A percentile compares a stretch with the other conserved stretches of the same genome.
Evolutionary conservation across 805 yeast genomes (phyloP).

Genomic region (Ogataea glucozyma): DNA sequence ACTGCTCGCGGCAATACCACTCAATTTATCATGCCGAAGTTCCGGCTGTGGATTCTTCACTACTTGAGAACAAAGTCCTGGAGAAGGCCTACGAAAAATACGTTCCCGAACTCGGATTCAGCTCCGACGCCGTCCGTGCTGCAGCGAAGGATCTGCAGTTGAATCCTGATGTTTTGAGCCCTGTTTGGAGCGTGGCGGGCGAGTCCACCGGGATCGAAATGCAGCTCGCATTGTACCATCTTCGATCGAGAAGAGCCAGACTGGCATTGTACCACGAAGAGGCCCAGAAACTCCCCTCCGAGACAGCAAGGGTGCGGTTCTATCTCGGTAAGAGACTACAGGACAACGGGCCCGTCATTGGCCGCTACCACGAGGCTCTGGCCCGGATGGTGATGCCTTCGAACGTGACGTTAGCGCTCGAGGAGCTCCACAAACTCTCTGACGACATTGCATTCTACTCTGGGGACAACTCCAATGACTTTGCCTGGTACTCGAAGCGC

Average conservation of each 20-base stretch:
- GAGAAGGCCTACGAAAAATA: slow-evolving; percentile 31
- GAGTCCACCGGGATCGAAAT: slow-evolving; percentile 35
- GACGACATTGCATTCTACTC: slow-evolving; percentile 84
- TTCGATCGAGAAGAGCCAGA: slow-evolving; percentile 43
- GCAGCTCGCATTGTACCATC: slow-evolving; percentile 48
- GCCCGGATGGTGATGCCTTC: slow-evolving; percentile 65
- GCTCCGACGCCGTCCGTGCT: slow-evolving; percentile 39
- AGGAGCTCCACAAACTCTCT: slow-evolving; percentile 69
- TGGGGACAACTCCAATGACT: slow-evolving; percentile 77
- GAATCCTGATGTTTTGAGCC: slow-evolving; percentile 43
- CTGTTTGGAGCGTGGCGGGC: slow-evolving; percentile 40
- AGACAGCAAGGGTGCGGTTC: slow-evolving; percentile 27
- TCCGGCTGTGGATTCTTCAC: slow-evolving; percentile 32
- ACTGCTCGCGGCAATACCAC: slow-evolving; percentile 35
- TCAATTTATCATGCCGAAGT: slow-evolving; percentile 41
- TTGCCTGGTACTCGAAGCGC: slow-evolving; percentile 92
- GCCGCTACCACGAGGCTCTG: slow-evolving; percentile 50
- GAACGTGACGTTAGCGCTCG: slow-evolving; percentile 55
- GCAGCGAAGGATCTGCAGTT: slow-evolving; percentile 43
- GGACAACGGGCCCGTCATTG: slow-evolving; percentile 50
- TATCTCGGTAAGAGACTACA: slow-evolving; percentile 48
- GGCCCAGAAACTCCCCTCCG: slow-evolving; percentile 21
- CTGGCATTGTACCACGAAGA: slow-evolving; percentile 35
- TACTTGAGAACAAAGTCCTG: slow-evolving; percentile 42
- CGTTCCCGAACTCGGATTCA: slow-evolving; percentile 50